Evolutionary conservation across 2,329 filamentous ascomycete species (phyloP).

Genomic region (Aphanocladium album): DNA sequence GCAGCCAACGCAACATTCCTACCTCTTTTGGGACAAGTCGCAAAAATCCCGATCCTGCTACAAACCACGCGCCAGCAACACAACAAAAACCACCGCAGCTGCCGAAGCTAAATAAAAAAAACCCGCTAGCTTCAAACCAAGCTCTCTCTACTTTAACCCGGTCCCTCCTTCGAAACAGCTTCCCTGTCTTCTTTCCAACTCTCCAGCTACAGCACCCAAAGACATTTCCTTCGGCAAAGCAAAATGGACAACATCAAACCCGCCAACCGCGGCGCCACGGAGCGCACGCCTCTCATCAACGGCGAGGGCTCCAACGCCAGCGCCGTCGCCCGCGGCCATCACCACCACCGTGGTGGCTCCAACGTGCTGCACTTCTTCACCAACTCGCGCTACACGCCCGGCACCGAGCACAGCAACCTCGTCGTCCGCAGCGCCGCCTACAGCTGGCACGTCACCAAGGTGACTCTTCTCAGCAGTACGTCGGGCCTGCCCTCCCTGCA

Average conservation of each 20-base stretch:
- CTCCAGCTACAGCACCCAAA: too few species aligned
- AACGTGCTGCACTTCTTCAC: conserved; percentile 41
- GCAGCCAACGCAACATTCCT: too few species aligned
- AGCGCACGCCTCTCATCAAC: conserved; percentile 41
- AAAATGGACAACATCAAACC: conserved; percentile 32
- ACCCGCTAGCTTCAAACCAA: too few species aligned
- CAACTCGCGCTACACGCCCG: conserved; percentile 46
- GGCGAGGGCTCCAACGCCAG: conserved; percentile 20
- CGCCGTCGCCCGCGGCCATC: not conserved
- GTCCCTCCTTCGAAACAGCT: too few species aligned
- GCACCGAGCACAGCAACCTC: conserved; percentile 43
- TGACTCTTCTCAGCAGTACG: conserved; percentile 55
- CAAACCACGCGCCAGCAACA: too few species aligned
- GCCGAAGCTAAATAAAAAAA: too few species aligned
- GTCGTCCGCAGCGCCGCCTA: conserved; percentile 42
- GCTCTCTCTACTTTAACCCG: too few species aligned
- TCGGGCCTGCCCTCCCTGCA: too few species aligned
- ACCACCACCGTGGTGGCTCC: conserved; percentile 10
- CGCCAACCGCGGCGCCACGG: conserved; percentile 23
- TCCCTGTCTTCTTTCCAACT: too few species aligned
- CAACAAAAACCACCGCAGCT: not conserved
- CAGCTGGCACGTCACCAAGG: conserved; percentile 52
- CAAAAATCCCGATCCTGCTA: too few species aligned
- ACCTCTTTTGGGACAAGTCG: too few species aligned
- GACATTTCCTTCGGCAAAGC: too few species aligned